Conservation (phyloP, 768 basidiomycete species). For the Trametes meyenii region DNA sequence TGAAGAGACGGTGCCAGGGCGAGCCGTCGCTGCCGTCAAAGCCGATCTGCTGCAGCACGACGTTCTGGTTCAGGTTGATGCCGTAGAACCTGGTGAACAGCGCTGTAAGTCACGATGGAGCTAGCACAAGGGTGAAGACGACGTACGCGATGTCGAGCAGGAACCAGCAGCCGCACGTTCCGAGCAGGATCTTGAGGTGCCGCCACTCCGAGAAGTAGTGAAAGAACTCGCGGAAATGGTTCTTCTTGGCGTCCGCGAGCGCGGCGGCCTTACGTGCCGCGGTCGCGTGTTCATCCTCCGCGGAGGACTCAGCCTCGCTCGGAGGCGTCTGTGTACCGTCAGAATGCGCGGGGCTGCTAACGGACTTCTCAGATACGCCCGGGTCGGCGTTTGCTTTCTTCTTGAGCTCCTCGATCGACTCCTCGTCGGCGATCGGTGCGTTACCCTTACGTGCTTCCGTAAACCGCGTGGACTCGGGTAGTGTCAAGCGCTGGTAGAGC, state of each 20-base stretch:
- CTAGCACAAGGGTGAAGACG: background rate
- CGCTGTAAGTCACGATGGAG: background rate
- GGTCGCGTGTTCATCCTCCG: background rate
- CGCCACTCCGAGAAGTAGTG: constrained; percentile 74
- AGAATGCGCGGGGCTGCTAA: constrained; percentile 24
- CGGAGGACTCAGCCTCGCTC: constrained; percentile 5
- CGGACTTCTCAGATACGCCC: constrained; percentile 32
- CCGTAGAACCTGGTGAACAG: constrained; percentile 64
- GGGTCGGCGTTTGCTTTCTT: constrained; percentile 30
- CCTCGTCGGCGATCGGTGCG: constrained; percentile 20
- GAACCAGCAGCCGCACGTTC: constrained; percentile 74
- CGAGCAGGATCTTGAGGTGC: constrained; percentile 67
- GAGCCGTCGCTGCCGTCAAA: constrained; percentile 60
- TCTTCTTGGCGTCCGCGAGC: constrained; percentile 43
- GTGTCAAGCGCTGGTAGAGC: constrained; percentile 74
- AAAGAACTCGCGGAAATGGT: constrained; percentile 62
- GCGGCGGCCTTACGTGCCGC: constrained; percentile 14
- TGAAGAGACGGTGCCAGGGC: constrained; percentile 67
- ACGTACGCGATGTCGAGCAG: constrained; percentile 70
- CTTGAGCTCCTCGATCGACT: constrained; percentile 38
- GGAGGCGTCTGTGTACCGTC: constrained; percentile 20
- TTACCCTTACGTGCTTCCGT: constrained; percentile 44
- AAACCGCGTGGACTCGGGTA: constrained; percentile 68
- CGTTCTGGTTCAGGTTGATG: constrained; percentile 74
- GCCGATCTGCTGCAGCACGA: constrained; percentile 75